Percentiles rank a stretch among this genome's conserved stretches.
These are phyloP conservation scores for Cutaneotrichosporon spelunceum DNA, from an alignment of 1,284 basidiomycete species.

Conservation along the genomic window DNA sequence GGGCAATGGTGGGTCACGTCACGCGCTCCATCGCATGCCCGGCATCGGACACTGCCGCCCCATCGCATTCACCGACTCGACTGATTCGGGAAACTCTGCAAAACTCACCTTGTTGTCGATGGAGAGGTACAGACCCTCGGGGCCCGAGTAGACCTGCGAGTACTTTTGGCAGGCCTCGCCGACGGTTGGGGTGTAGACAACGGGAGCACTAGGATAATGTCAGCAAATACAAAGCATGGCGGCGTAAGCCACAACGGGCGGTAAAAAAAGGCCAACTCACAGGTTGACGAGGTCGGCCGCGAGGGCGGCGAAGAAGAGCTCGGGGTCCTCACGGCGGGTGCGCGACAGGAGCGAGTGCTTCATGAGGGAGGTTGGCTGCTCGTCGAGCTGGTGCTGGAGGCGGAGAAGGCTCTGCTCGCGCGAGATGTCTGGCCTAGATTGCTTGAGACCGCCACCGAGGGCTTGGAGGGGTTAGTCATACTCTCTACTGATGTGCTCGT, in stretches of 20 bases:
- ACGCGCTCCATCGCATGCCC: neutral
- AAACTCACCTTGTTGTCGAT: constrained; percentile 70
- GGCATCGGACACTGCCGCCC: neutral
- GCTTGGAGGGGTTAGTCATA: constrained; percentile 7
- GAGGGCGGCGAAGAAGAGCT: constrained; percentile 45
- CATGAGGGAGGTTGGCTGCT: constrained; percentile 41
- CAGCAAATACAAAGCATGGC: neutral
- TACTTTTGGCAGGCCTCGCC: constrained; percentile 86
- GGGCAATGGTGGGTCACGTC: neutral
- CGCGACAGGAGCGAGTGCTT: constrained; percentile 46
- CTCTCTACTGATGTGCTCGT: neutral
- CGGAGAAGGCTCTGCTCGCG: constrained; percentile 43
- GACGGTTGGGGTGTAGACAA: constrained; percentile 90
- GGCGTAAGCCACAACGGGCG: neutral
- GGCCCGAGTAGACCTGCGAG: constrained; percentile 73
- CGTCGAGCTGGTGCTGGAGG: constrained; percentile 40
- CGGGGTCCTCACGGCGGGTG: constrained; percentile 40
- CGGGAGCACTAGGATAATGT: constrained; percentile 55
- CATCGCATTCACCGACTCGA: neutral
- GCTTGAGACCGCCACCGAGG: constrained; percentile 14
- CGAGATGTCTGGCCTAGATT: constrained; percentile 13
- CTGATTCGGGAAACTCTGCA: neutral
- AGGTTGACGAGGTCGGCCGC: constrained; percentile 42
- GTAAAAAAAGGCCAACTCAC: constrained; percentile 26
- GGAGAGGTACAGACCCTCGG: constrained; percentile 72